Percentiles rank a stretch among this genome's conserved stretches.
Evolutionary conservation across 1,284 basidiomycete species (phyloP).

Genomic region (Gastroboletus turbinatus): DNA sequence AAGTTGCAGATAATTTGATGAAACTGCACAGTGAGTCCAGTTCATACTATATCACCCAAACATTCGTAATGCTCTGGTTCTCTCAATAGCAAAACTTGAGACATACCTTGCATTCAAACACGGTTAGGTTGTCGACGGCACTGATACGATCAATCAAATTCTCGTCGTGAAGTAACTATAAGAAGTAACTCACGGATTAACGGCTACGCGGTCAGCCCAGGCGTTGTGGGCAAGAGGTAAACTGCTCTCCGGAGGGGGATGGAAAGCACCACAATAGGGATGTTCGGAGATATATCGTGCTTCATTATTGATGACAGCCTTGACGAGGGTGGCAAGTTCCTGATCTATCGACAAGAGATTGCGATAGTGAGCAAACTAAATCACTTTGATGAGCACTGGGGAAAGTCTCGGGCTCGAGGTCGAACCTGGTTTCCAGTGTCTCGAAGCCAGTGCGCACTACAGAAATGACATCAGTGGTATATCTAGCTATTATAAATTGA

Average conservation of each 20-base stretch:
- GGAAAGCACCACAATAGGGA: conserved; percentile 77
- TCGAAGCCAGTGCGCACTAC: conserved; percentile 67
- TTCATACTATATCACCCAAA: conserved; percentile 53
- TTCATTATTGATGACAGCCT: conserved; percentile 76
- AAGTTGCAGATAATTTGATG: conserved; percentile 71
- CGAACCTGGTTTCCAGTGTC: conserved; percentile 74
- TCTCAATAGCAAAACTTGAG: not conserved
- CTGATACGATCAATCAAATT: conserved; percentile 33
- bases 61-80: not conserved
- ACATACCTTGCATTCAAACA: conserved; percentile 75
- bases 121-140: conserved; percentile 64
- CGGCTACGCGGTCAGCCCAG: conserved; percentile 64
- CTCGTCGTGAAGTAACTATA: not conserved
- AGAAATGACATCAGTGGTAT: conserved; percentile 6
- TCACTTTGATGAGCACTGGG: conserved; percentile 4
- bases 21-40: conserved; percentile 75
- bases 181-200: conserved; percentile 58
- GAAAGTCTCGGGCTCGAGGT: not conserved
- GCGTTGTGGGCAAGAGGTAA: conserved; percentile 59
- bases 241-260: conserved; percentile 72
- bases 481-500: not conserved
- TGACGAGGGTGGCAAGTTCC: conserved; percentile 61
- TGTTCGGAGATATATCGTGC: conserved; percentile 70
- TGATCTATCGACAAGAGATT: conserved; percentile 54
- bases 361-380: conserved; percentile 67